These are phyloP conservation scores for Paramyrothecium roridum DNA, from an alignment of 2,329 filamentous ascomycete species.

Conservation along the genomic window DNA sequence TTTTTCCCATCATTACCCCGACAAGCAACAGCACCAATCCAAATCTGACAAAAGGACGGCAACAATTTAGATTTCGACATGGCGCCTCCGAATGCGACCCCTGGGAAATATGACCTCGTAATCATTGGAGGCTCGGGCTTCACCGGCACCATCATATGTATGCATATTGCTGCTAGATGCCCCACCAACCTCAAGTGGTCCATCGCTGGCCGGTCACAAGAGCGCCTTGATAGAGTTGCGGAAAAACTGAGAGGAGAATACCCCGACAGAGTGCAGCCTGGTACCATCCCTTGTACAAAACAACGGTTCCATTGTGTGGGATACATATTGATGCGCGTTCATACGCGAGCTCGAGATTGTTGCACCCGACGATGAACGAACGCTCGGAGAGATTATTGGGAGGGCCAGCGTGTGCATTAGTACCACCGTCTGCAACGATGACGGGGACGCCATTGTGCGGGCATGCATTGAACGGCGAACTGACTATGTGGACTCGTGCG, in stretches of 20 bases:
- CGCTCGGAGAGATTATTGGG: neutral
- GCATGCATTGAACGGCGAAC: neutral
- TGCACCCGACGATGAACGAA: neutral
- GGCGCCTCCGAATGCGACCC: no score
- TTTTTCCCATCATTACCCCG: no score
- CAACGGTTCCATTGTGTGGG: neutral
- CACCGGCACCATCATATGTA: slow-evolving; percentile 1
- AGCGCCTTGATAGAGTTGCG: neutral
- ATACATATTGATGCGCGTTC: neutral
- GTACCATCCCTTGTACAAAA: neutral
- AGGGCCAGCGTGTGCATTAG: neutral
- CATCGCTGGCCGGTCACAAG: neutral
- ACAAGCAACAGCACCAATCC: no score
- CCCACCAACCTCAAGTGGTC: slow-evolving; percentile 2
- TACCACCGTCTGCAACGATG: neutral
- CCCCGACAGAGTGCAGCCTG: slow-evolving; percentile 1
- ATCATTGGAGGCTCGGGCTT: neutral
- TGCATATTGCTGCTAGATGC: neutral
- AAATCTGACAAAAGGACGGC: no score
- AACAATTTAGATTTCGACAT: no score
- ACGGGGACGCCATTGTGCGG: neutral
- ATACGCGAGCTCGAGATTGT: neutral
- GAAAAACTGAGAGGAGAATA: neutral
- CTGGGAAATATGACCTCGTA: neutral
- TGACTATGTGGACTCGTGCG: neutral